Evolutionary conservation across 2,329 filamentous ascomycete genomes (phyloP).

Genomic region (Ophiostoma tasmaniense): DNA sequence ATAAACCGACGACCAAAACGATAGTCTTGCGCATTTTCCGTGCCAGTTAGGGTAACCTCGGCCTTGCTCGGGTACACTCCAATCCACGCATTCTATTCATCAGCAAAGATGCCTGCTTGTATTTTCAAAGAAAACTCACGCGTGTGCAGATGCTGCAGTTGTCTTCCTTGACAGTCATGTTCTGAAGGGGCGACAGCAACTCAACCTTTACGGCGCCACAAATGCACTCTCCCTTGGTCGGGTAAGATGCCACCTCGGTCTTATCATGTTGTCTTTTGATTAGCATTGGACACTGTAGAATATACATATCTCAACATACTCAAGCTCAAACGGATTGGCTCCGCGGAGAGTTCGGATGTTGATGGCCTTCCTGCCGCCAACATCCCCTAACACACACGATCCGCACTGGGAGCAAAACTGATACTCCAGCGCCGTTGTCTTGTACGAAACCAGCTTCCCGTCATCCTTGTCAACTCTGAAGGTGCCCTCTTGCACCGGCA

Average conservation of each 20-base stretch:
- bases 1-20: constrained; percentile 16
- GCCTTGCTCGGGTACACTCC: constrained; percentile 14
- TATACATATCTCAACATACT: not conserved
- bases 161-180: constrained; percentile 16
- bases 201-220: constrained; percentile 17
- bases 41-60: constrained; percentile 12
- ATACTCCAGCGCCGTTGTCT: not conserved
- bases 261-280: not conserved
- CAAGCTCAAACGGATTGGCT: constrained; percentile 12
- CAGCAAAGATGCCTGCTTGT: too few species aligned
- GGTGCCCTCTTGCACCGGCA: not conserved
- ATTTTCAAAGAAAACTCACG: not conserved
- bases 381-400: constrained; percentile 8
- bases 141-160: constrained; percentile 20
- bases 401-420: constrained; percentile 18
- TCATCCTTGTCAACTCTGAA: not conserved
- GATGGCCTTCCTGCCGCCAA: constrained; percentile 1
- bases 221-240: constrained; percentile 14
- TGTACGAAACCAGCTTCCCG: constrained; percentile 2
- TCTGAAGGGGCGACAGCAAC: constrained; percentile 9
- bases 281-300: not conserved
- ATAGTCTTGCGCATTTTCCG: constrained; percentile 16
- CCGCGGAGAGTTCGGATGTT: constrained; percentile 13
- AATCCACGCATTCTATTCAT: constrained; percentile 16
- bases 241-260: not conserved